Evolutionary conservation across 2,329 filamentous ascomycete species (phyloP).

Genomic region (Penicillium digitatum): DNA sequence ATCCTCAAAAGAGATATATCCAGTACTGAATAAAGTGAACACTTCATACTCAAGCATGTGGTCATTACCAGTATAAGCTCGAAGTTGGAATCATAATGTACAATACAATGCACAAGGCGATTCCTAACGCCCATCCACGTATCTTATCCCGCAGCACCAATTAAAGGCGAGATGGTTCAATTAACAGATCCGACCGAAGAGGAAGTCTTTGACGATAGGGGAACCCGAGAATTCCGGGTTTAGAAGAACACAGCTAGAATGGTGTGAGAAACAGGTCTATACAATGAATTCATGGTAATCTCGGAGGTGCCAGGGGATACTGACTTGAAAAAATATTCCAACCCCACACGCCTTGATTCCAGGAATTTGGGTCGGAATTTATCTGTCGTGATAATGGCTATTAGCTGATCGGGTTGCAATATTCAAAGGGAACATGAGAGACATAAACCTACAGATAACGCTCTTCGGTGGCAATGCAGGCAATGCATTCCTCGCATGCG

Average conservation of each 20-base stretch:
- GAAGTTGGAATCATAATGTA: neutral
- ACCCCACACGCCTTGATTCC: slow-evolving; percentile 72
- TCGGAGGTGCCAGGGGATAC: slow-evolving; percentile 32
- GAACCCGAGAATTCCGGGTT: slow-evolving; percentile 93
- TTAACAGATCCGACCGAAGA: slow-evolving; percentile 54
- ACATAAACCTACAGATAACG: slow-evolving; percentile 63
- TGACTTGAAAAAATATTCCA: slow-evolving; percentile 92
- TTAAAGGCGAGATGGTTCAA: neutral
- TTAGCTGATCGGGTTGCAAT: slow-evolving; percentile 4
- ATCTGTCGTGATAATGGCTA: slow-evolving; percentile 34
- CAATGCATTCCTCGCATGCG: slow-evolving; percentile 76
- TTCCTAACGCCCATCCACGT: neutral
- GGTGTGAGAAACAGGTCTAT: neutral
- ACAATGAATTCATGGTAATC: neutral
- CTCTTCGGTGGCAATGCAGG: slow-evolving; percentile 90
- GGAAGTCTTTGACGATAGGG: slow-evolving; percentile 85
- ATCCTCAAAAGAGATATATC: neutral
- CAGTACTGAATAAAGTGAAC: neutral
- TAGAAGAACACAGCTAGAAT: slow-evolving; percentile 72
- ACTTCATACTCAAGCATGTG: neutral
- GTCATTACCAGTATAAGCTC: neutral
- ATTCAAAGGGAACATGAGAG: neutral
- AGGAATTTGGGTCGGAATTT: slow-evolving; percentile 78
- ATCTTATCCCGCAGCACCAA: neutral
- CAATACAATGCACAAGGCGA: neutral